A percentile compares a stretch with the other conserved stretches of the same genome.
phyloP scores from a whole-genome alignment of 306 rosid species.

The Rosa persica region DNA sequence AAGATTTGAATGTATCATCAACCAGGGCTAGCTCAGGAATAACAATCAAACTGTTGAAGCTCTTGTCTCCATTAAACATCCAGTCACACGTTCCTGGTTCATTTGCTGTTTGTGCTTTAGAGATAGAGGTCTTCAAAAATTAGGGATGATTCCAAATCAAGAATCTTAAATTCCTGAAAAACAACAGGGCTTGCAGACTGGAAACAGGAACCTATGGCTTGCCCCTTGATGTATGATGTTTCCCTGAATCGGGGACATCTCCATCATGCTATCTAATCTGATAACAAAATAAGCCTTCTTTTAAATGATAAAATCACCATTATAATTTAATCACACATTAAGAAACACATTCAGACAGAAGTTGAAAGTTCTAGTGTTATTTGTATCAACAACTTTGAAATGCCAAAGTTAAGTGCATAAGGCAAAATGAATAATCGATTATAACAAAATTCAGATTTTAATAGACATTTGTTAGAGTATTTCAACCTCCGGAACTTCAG shows the following conservation, averaged over 20 bases:
- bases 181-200: constrained; percentile 30
- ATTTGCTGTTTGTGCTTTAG: constrained; percentile 29
- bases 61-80: constrained; percentile 51
- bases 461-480: constrained; percentile 34
- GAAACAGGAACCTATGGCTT: constrained; percentile 25
- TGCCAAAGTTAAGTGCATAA: neutral
- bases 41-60: constrained; percentile 61
- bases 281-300: neutral
- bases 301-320: neutral
- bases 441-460: neutral
- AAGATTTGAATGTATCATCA: constrained; percentile 72
- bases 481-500: constrained; percentile 42
- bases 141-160: constrained; percentile 48
- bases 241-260: constrained; percentile 38
- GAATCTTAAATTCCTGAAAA: constrained; percentile 64
- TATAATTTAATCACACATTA: neutral
- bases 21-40: constrained; percentile 64
- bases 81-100: constrained; percentile 39
- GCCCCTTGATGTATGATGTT: constrained; percentile 31
- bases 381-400: neutral
- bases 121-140: constrained; percentile 51
- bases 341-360: neutral
- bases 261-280: constrained; percentile 32
- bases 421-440: neutral
- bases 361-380: constrained; percentile 5